These are phyloP conservation scores for Microthyrium microscopicum DNA, from an alignment of 2,329 filamentous ascomycete species.

Conservation along the genomic window DNA sequence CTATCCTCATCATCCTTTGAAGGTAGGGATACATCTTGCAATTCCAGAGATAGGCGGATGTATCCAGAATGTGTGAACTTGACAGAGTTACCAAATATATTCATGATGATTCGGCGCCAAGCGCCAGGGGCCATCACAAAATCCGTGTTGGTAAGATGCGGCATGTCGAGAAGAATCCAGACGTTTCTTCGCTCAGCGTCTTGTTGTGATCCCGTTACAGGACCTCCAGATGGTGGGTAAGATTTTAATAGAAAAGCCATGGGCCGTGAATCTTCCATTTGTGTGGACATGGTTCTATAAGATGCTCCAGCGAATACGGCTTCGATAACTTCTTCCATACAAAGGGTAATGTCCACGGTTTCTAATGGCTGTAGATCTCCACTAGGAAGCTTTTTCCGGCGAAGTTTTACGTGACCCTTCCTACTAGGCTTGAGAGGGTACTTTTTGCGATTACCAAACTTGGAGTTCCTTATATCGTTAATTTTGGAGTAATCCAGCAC, in stretches of 20 bases:
- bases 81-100: conserved; percentile 22
- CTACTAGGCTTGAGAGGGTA: too few relatives aligned
- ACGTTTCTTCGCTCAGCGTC: conserved; percentile 10
- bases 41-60: conserved; percentile 21
- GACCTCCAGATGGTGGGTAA: not conserved
- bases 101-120: conserved; percentile 23
- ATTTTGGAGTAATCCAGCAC: conserved; percentile 15
- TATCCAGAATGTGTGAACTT: conserved; percentile 22
- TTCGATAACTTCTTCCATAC: conserved; percentile 6
- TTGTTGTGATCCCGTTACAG: not conserved
- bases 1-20: conserved; percentile 13
- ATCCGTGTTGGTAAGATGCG: conserved; percentile 18
- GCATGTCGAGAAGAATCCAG: conserved; percentile 20
- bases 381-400: not conserved
- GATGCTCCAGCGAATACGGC: conserved; percentile 4
- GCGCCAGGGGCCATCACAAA: conserved; percentile 22
- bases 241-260: too few relatives aligned
- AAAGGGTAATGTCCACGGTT: not conserved
- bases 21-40: conserved; percentile 11
- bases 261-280: too few relatives aligned
- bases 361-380: not conserved
- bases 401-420: conserved; percentile 5
- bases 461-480: conserved; percentile 7
- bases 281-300: too few relatives aligned
- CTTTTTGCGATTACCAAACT: conserved; percentile 7